These are phyloP conservation scores for Vachellia collinsii DNA, from an alignment of 306 rosid genomes.

Conservation along the genomic window DNA sequence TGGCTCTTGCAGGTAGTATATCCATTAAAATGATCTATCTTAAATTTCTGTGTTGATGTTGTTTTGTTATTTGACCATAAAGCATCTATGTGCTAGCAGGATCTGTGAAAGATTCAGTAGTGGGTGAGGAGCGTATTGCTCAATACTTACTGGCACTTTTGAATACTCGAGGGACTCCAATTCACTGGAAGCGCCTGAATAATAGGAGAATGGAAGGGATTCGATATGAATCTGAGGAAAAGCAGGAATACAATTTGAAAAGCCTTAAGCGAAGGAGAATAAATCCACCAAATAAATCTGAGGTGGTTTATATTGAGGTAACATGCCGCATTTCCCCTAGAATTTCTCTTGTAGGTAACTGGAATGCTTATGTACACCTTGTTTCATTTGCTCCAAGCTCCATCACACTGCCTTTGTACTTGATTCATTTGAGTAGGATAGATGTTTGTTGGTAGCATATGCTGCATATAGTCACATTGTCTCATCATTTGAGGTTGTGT, in stretches of 20 bases:
- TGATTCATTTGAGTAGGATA: not conserved
- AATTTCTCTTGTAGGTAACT: constrained; percentile 8
- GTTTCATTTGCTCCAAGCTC: constrained; percentile 17
- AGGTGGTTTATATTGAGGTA: constrained; percentile 73
- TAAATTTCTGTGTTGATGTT: not conserved
- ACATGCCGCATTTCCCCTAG: constrained; percentile 2
- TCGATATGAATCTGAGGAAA: constrained; percentile 48
- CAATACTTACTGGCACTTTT: constrained; percentile 83
- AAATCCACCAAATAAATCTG: constrained; percentile 58
- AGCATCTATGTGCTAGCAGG: constrained; percentile 52
- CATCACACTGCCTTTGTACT: constrained; percentile 18
- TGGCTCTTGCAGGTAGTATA: constrained; percentile 84
- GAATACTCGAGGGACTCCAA: constrained; percentile 74
- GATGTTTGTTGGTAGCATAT: not conserved
- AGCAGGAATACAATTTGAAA: constrained; percentile 55
- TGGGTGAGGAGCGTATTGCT: constrained; percentile 91
- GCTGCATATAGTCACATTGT: constrained; percentile 3
- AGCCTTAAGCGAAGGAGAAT: constrained; percentile 64
- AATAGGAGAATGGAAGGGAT: constrained; percentile 69
- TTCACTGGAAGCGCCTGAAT: constrained; percentile 75
- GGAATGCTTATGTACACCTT: constrained; percentile 20
- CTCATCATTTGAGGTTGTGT: constrained; percentile 1
- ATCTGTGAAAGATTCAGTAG: constrained; percentile 89
- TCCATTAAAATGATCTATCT: constrained; percentile 25
- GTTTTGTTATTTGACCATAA: not conserved